A percentile compares a stretch with the other conserved stretches of the same genome.
Evolutionary conservation across 164 flowering plant genomes (phyloP).

Genomic region (Aristolochia californica): DNA sequence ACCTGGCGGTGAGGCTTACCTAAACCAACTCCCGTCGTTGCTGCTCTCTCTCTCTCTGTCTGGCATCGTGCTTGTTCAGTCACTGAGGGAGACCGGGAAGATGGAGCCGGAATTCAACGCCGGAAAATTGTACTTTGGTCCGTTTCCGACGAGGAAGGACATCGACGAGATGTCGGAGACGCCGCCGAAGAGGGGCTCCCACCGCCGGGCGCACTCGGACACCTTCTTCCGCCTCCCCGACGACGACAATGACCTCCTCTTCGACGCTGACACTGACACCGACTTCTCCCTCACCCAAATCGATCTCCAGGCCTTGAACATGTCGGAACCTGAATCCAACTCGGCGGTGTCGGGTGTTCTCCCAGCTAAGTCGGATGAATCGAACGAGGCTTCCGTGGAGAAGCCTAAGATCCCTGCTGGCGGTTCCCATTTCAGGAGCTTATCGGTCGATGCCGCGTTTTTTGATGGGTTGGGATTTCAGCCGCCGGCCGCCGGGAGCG

Average conservation of each 20-base stretch:
- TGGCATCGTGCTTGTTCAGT: too few relatives aligned
- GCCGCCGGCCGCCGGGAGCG: constrained; percentile 13
- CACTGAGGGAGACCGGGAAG: too few relatives aligned
- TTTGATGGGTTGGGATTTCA: constrained; percentile 52
- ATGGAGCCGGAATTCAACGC: neutral
- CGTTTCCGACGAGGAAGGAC: constrained; percentile 18
- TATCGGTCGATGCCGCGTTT: constrained; percentile 83
- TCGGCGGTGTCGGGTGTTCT: constrained; percentile 7
- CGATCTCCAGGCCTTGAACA: constrained; percentile 17
- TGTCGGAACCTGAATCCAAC: constrained; percentile 18
- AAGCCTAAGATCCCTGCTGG: constrained; percentile 5
- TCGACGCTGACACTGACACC: constrained; percentile 33
- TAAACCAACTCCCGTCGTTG: too few relatives aligned
- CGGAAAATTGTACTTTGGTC: constrained; percentile 19
- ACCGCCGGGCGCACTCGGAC: constrained; percentile 81
- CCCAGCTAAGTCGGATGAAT: constrained; percentile 24
- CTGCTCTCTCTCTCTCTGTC: too few relatives aligned
- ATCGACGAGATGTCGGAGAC: constrained; percentile 60
- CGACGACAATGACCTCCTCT: constrained; percentile 45
- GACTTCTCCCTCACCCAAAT: constrained; percentile 22
- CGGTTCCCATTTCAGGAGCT: constrained; percentile 51
- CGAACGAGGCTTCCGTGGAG: constrained; percentile 12
- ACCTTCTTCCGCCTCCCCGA: constrained; percentile 53
- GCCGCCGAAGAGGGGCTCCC: constrained; percentile 37
- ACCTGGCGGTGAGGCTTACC: too few relatives aligned